A percentile compares a stretch with the other conserved stretches of the same genome.
These are phyloP conservation scores for Sporothrix variecibatus DNA, from an alignment of 2,329 filamentous ascomycete genomes.

Conservation along the genomic window DNA sequence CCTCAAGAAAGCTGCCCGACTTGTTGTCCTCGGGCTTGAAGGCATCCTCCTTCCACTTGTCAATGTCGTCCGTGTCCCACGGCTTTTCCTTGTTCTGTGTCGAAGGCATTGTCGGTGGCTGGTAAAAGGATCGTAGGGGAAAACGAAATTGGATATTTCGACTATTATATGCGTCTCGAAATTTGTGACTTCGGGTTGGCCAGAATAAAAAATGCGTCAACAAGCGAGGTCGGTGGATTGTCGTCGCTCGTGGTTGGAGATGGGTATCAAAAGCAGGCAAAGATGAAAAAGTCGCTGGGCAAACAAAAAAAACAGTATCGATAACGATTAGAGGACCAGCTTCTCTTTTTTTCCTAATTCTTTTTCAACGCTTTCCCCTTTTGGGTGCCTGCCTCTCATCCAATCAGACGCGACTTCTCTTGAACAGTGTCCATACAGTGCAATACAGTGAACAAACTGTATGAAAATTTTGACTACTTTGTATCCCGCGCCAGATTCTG, in stretches of 20 bases:
- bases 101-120: constrained; percentile 66
- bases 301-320: constrained; percentile 22
- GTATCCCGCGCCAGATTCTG: neutral
- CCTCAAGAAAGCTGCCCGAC: constrained; percentile 84
- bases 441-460: neutral
- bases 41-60: constrained; percentile 91
- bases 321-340: constrained; percentile 15
- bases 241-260: neutral
- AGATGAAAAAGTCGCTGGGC: constrained; percentile 19
- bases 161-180: neutral
- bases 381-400: neutral
- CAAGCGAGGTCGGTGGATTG: neutral
- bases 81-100: constrained; percentile 88
- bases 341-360: neutral
- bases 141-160: neutral
- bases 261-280: neutral
- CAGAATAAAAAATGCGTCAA: neutral
- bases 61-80: constrained; percentile 95
- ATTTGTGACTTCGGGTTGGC: neutral
- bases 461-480: constrained; percentile 8
- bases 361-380: constrained; percentile 6
- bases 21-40: constrained; percentile 86
- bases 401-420: neutral
- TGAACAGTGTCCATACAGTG: neutral
- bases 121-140: neutral